Evolutionary conservation across 805 yeast species (phyloP), one percentile per base, ranked within the genome.

Genomic region (Ogataea trehaloabstinens): DNA sequence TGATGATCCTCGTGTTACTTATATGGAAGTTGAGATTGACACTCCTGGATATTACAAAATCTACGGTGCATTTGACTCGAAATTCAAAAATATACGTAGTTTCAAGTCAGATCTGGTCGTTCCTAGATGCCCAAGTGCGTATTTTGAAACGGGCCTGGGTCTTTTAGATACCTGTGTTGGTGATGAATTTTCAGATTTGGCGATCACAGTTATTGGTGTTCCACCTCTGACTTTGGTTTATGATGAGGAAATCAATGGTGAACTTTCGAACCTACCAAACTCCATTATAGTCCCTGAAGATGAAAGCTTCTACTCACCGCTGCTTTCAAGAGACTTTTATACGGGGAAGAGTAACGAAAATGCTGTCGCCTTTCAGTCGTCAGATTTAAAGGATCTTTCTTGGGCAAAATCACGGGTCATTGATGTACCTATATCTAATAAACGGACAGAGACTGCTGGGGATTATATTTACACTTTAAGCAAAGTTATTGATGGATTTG

Each of bases 1-100:
- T 33, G 35, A 53, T 16, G 65, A 63, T 29, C 70, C 67, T 31
- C 54, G 68, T 10, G 72, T 83, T 15, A 71, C 74, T 35, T 82
- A 82, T 52, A 44, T 86, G 28, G 82, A 78, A 50, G 49, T 90
- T 6, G 88, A 93, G 1, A 62, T 89, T 5, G 58, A 60, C 1
- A 64, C 73, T 13, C 83, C 93, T 0, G 99, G 99, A 1, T 67
- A 74, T n/a, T 93, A 93, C 61, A 77, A 75, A 41, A 71, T 93
- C 3, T 67, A 64, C 19, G 72, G 75, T 38, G 93, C 90, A 5
- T 56, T 72, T 2, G 99, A 93, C 56, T 50, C 55, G 20, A 61
- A 65, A 21, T 60, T 71, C 1, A 80, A 80, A 39, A 76, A 76
- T 31, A 65, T 84, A 24, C 74, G 85, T 50, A 68, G 80, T 2